Evolutionary conservation across 805 yeast species (phyloP), one percentile per base, ranked within the genome.

Genomic region (Komagataella populi): DNA sequence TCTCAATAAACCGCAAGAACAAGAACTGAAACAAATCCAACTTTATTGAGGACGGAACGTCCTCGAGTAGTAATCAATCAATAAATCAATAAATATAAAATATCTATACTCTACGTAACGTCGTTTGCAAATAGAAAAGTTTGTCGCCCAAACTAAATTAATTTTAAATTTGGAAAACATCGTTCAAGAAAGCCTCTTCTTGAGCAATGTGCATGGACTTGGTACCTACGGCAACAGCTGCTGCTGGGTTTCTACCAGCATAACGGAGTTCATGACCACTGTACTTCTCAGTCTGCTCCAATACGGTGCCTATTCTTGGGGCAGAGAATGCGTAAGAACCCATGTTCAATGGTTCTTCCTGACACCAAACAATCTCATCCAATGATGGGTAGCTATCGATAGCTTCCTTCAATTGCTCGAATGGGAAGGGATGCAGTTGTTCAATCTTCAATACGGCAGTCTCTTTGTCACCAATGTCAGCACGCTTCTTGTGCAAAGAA

Each of bases 371-470:
- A 59, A 93, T 72, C 67, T 93, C 99, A 68, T 85, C 83, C 55
- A 84, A 66, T 67, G 81, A 81, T 63, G 95, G 88, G 76, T 84
- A 93, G 48, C 81, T 67, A 70, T 85, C 74, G 61, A 93, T 72
- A 23, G 87, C 72, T 59, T 91, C 97, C 65, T 87, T 84, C 61
- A 93, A 71, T 74, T 87, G 96, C 52, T 93, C 90, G 72, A 74
- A 93, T 70, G 99, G 99, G 97, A 93, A 93, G 70, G 99, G 99
- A 66, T 93, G 97, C 63, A 90, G 66, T 76, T 93, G 98, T 73
- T 93, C 99, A 61, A 93, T 63, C 72, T 83, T 87, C 63, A 90
- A 69, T 68, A 93, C 74, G 3, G 98, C 96, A 54, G 97, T 88
- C 60, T 80, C 80, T 69, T 79, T 87, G 70, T 87, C 83, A 49